Conservation (phyloP, 129 eudicot genomes). For the Artemisia annua region DNA sequence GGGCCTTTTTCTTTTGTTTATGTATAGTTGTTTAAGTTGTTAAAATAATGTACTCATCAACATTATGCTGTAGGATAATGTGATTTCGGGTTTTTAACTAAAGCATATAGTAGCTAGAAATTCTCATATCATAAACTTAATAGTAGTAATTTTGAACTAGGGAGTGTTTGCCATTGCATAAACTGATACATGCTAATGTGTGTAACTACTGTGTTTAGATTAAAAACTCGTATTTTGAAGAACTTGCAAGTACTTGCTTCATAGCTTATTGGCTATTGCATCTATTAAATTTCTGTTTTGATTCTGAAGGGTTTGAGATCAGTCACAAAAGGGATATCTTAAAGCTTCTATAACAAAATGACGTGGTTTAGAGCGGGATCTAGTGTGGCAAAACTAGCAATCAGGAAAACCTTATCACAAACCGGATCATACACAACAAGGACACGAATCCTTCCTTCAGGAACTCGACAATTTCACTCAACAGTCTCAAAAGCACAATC, state of each 20-base stretch:
- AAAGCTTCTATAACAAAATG: constrained; percentile 41
- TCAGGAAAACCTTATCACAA: constrained; percentile 56
- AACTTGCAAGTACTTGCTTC: too few species aligned
- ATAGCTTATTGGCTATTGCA: not conserved
- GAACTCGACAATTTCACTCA: constrained; percentile 50
- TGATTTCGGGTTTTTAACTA: too few species aligned
- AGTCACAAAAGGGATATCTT: not conserved
- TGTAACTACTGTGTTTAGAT: too few species aligned
- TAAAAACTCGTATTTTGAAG: not conserved
- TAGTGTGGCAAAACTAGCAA: constrained; percentile 66
- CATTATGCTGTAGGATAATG: too few species aligned
- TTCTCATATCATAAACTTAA: too few species aligned
- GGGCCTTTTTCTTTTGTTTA: too few species aligned
- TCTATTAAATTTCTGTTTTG: not conserved
- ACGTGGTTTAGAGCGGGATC: constrained; percentile 90
- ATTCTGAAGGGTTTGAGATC: constrained; percentile 16
- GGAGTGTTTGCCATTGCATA: too few species aligned
- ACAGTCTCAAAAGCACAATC: constrained; percentile 62
- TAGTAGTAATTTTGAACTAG: too few species aligned
- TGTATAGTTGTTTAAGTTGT: too few species aligned
- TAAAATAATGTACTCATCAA: too few species aligned
- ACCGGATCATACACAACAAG: constrained; percentile 50
- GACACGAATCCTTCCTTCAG: constrained; percentile 35
- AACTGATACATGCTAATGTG: too few species aligned
- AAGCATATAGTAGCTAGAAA: too few species aligned